phyloP scores from a whole-genome alignment of 2,329 filamentous ascomycete species.

The Botryotinia globosa region DNA sequence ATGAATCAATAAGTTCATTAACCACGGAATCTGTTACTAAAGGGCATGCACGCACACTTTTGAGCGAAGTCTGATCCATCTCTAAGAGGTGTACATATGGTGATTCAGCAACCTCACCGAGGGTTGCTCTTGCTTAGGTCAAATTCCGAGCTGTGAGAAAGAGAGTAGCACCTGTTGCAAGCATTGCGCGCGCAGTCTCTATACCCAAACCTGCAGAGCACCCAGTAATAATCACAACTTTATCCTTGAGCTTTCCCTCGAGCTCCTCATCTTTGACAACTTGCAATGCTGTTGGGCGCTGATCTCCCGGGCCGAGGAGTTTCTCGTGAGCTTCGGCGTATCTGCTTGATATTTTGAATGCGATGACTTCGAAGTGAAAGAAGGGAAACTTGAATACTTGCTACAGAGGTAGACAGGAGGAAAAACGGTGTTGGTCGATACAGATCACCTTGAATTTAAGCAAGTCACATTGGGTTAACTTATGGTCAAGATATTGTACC shows the following conservation, averaged over 20 bases:
- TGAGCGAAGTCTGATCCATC: neutral
- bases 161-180: neutral
- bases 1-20: no score
- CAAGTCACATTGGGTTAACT: neutral
- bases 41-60: neutral
- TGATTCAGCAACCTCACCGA: neutral
- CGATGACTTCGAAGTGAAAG: neutral
- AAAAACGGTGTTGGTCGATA: neutral
- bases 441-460: neutral
- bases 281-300: neutral
- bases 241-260: neutral
- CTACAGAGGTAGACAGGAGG: neutral
- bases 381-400: neutral
- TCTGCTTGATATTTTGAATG: neutral
- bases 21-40: no score
- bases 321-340: neutral
- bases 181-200: neutral
- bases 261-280: neutral
- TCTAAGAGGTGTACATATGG: neutral
- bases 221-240: neutral
- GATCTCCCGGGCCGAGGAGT: neutral
- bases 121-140: neutral
- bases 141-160: neutral
- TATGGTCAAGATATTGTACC: neutral
- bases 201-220: neutral